Percentiles rank a stretch among this genome's conserved stretches.
These are phyloP conservation scores for Populus hybrid DNA, from an alignment of 441 rosid species.

Conservation along the genomic window DNA sequence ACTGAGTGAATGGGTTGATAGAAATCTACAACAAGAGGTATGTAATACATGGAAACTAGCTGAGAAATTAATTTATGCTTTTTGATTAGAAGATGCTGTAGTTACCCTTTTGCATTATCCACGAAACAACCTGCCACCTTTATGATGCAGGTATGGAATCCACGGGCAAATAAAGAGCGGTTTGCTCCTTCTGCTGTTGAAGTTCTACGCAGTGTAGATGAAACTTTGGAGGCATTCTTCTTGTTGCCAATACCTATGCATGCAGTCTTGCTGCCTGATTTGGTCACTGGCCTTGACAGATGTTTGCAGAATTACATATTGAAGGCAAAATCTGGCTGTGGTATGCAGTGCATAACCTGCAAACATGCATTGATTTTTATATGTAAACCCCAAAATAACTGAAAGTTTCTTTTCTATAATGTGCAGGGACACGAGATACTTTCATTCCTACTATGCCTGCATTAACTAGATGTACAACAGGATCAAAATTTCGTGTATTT, in stretches of 20 bases:
- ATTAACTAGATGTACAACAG: slow-evolving; percentile 73
- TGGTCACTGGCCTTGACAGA: slow-evolving; percentile 77
- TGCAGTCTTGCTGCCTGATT: slow-evolving; percentile 74
- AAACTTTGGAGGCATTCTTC: slow-evolving; percentile 85
- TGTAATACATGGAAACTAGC: neutral
- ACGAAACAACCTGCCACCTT: neutral
- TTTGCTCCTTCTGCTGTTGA: slow-evolving; percentile 83
- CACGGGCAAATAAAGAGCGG: slow-evolving; percentile 65
- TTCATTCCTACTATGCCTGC: slow-evolving; percentile 89
- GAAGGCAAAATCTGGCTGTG: slow-evolving; percentile 92
- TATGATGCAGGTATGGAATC: slow-evolving; percentile 63
- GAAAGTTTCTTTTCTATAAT: slow-evolving; percentile 47
- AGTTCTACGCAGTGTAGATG: slow-evolving; percentile 73
- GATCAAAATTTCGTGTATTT: slow-evolving; percentile 74
- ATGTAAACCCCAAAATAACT: slow-evolving; percentile 29
- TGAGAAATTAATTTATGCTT: neutral
- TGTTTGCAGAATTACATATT: slow-evolving; percentile 72
- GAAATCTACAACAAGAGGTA: slow-evolving; percentile 93
- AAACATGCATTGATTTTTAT: neutral
- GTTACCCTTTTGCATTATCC: neutral
- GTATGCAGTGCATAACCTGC: slow-evolving; percentile 35
- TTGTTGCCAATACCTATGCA: slow-evolving; percentile 95
- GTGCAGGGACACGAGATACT: slow-evolving; percentile 63
- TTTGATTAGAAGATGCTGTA: neutral
- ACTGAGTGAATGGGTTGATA: slow-evolving; percentile 83